Evolutionary conservation across 345 rosid species (phyloP).

Genomic region (Camelina sativa): DNA sequence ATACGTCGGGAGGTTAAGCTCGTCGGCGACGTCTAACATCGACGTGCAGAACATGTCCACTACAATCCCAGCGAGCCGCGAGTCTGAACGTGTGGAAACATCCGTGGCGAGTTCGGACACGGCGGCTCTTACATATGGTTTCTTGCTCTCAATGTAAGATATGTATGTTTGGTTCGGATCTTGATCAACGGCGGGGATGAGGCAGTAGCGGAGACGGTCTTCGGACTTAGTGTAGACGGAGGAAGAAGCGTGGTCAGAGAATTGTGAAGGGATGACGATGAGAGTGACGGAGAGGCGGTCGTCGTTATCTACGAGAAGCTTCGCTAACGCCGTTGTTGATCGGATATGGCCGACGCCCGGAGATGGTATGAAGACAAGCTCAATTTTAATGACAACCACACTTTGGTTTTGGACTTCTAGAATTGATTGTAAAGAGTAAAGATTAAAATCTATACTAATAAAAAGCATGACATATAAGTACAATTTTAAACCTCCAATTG

Average conservation of each 20-base stretch:
- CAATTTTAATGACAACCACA: conserved; percentile 32
- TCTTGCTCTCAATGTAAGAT: conserved; percentile 42
- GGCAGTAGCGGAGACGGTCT: conserved; percentile 31
- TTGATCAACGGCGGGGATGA: conserved; percentile 20
- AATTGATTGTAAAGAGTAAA: neutral
- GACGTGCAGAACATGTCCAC: conserved; percentile 58
- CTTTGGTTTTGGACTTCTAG: neutral
- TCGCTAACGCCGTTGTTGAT: conserved; percentile 45
- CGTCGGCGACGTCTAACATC: conserved; percentile 54
- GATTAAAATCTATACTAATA: no score
- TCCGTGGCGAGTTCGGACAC: conserved; percentile 21
- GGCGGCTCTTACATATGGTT: conserved; percentile 42
- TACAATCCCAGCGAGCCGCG: conserved; percentile 52
- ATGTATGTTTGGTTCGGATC: neutral
- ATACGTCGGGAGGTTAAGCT: conserved; percentile 51
- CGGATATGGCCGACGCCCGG: conserved; percentile 50
- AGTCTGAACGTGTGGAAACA: neutral
- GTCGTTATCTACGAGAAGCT: conserved; percentile 45
- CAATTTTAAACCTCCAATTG: no score
- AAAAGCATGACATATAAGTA: no score
- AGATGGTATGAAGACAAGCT: conserved; percentile 57
- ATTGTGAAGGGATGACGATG: conserved; percentile 41
- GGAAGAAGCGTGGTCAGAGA: neutral
- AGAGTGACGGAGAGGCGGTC: conserved; percentile 45
- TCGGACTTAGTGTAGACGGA: conserved; percentile 21